These are phyloP conservation scores for Digitaria exilis DNA, from an alignment of 202 grass and related monocot species.

Conservation along the genomic window DNA sequence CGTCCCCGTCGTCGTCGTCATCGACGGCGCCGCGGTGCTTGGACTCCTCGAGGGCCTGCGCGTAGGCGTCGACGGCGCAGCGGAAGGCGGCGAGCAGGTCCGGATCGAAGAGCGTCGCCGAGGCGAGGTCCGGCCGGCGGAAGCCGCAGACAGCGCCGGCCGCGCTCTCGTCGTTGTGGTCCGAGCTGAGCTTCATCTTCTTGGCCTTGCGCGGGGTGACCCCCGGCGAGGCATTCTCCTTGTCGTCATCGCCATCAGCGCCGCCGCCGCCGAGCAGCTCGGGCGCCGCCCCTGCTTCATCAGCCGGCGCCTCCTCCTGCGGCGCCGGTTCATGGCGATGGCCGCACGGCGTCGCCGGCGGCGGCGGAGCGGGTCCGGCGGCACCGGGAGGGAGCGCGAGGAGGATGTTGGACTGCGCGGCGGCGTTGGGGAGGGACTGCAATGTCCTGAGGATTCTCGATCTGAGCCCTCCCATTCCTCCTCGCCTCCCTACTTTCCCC, in stretches of 20 bases:
- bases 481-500: neutral
- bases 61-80: constrained; percentile 62
- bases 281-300: neutral
- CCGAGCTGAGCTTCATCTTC: constrained; percentile 40
- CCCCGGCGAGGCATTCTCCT: constrained; percentile 65
- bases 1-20: neutral
- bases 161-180: neutral
- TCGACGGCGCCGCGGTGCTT: constrained; percentile 20
- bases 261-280: neutral
- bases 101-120: constrained; percentile 79
- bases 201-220: constrained; percentile 41
- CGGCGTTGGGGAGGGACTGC: constrained; percentile 56
- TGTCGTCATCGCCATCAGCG: constrained; percentile 26
- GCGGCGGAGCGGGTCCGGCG: neutral
- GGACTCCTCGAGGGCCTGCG: constrained; percentile 28
- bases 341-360: neutral
- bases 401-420: constrained; percentile 42
- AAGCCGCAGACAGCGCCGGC: neutral
- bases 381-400: constrained; percentile 26
- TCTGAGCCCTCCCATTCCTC: constrained; percentile 64
- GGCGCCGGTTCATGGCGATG: constrained; percentile 7
- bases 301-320: neutral
- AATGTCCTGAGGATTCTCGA: constrained; percentile 71
- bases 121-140: constrained; percentile 63
- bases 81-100: constrained; percentile 78